These are phyloP conservation scores for Cladosporium sp. DNA, from an alignment of 2,329 filamentous ascomycete species.

Conservation along the genomic window DNA sequence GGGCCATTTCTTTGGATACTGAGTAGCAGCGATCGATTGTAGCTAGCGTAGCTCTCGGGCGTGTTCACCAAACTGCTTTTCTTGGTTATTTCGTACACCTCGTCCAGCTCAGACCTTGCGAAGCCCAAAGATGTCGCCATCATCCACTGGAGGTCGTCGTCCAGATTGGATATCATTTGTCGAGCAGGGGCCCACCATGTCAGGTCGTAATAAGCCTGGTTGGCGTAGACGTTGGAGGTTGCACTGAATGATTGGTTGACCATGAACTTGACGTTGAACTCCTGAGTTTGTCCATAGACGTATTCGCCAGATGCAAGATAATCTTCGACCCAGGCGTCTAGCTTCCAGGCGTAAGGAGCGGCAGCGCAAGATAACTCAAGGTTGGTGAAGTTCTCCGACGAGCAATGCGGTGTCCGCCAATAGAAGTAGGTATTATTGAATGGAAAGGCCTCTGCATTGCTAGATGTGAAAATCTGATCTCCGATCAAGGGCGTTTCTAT, in stretches of 20 bases:
- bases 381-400: background rate
- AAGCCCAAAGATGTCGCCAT: background rate
- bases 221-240: background rate
- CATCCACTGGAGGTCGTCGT: slow-evolving; percentile 10
- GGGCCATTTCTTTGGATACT: slow-evolving; percentile 15
- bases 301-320: background rate
- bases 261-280: background rate
- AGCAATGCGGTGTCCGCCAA: background rate
- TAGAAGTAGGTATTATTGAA: background rate
- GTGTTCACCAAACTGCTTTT: background rate
- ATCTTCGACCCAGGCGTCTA: slow-evolving; percentile 14
- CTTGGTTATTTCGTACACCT: background rate
- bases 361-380: slow-evolving; percentile 8
- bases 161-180: slow-evolving; percentile 18
- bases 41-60: slow-evolving; percentile 3
- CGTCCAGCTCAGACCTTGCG: background rate
- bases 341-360: background rate
- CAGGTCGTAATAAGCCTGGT: background rate
- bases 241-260: slow-evolving; percentile 8
- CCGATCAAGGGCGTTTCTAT: slow-evolving; percentile 13
- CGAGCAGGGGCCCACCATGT: slow-evolving; percentile 20
- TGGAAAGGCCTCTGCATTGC: background rate
- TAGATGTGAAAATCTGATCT: background rate
- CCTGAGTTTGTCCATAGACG: background rate
- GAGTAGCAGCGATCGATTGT: slow-evolving; percentile 15